Conservation (phyloP, 1,284 basidiomycete species). For the Cutaneotrichosporon sp. region DNA sequence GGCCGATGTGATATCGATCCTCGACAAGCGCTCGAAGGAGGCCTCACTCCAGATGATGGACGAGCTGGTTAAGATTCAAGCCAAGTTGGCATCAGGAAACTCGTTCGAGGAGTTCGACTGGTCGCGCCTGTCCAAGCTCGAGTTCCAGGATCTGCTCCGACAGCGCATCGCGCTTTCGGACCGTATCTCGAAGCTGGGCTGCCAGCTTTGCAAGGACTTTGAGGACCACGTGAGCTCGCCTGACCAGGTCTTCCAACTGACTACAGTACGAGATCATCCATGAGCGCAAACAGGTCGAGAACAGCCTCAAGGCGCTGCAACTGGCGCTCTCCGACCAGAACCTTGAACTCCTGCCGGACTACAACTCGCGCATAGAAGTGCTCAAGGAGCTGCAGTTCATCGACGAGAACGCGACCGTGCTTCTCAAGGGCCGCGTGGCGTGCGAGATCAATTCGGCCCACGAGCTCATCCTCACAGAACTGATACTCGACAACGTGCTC, state of each 20-base stretch:
- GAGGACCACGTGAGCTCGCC: constrained; percentile 62
- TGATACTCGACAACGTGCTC: constrained; percentile 93
- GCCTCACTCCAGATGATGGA: constrained; percentile 32
- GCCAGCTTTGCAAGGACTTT: constrained; percentile 66
- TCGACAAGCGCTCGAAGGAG: constrained; percentile 64
- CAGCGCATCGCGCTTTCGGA: constrained; percentile 60
- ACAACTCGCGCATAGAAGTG: constrained; percentile 88
- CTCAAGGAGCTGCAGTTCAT: constrained; percentile 89
- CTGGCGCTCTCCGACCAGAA: constrained; percentile 91
- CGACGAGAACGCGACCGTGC: constrained; percentile 87
- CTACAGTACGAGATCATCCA: constrained; percentile 72
- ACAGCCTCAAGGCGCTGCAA: constrained; percentile 72
- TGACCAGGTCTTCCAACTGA: constrained; percentile 1
- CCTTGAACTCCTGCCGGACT: constrained; percentile 93
- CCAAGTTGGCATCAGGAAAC: constrained; percentile 57
- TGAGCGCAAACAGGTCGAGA: constrained; percentile 68
- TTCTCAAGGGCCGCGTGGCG: constrained; percentile 94
- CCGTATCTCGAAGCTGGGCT: constrained; percentile 57
- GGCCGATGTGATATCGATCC: constrained; percentile 61
- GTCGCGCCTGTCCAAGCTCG: constrained; percentile 75
- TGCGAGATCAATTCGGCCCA: constrained; percentile 99
- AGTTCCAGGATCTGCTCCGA: constrained; percentile 83
- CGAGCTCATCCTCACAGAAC: constrained; percentile 91
- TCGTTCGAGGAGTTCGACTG: constrained; percentile 76
- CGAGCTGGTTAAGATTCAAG: constrained; percentile 58